phyloP scores from a whole-genome alignment of 257 asterid genomes.

The Buddleja alternifolia region DNA sequence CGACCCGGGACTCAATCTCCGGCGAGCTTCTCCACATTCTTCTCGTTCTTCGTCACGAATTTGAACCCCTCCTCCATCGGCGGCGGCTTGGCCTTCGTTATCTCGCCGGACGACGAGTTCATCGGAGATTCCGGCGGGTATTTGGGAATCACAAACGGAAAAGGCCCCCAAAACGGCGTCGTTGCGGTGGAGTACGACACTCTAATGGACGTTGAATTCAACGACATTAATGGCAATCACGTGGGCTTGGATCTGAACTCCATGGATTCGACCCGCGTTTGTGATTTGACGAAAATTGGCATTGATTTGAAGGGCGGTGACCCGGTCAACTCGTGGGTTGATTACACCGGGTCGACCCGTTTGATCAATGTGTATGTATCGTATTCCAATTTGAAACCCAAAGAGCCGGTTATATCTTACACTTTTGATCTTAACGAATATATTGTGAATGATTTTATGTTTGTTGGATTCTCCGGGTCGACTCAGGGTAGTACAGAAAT shows the following conservation, averaged over 20 bases:
- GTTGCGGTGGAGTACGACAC: conserved; percentile 88
- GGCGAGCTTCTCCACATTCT: conserved; percentile 80
- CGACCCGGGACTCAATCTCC: conserved; percentile 46
- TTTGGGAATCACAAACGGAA: conserved; percentile 53
- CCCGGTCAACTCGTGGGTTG: conserved; percentile 84
- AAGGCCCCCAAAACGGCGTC: conserved; percentile 46
- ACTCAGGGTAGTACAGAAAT: conserved; percentile 95
- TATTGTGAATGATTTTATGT: conserved; percentile 50
- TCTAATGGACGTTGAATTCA: conserved; percentile 71
- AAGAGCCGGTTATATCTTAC: conserved; percentile 61
- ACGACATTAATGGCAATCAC: conserved; percentile 79
- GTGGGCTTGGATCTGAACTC: conserved; percentile 86
- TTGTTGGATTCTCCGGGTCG: conserved; percentile 82
- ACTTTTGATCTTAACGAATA: conserved; percentile 50
- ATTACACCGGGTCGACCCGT: conserved; percentile 64
- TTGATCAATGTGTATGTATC: conserved; percentile 56
- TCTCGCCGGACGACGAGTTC: conserved; percentile 59
- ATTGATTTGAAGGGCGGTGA: conserved; percentile 75
- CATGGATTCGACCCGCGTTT: conserved; percentile 55
- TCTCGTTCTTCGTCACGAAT: conserved; percentile 70
- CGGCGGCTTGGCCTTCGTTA: conserved; percentile 81
- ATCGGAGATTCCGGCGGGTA: conserved; percentile 82
- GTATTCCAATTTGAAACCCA: conserved; percentile 64
- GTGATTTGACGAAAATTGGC: conserved; percentile 53
- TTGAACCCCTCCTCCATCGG: conserved; percentile 85